Conservation (phyloP, 305 asterid species). For the Ajuga reptans region DNA sequence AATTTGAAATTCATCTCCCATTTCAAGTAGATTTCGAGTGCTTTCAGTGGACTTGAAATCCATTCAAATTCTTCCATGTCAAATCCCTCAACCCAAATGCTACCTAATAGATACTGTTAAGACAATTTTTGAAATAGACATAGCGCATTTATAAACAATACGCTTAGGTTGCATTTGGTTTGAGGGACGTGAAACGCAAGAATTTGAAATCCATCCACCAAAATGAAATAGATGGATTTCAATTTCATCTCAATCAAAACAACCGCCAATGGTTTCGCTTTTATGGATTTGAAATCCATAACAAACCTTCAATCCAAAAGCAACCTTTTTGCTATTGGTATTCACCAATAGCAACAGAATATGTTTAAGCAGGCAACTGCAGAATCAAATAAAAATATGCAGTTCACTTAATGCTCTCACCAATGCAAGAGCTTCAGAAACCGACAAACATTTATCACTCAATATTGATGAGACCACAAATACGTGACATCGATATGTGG, state of each 20-base stretch:
- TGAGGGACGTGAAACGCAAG: too few relatives aligned
- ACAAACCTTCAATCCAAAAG: not conserved
- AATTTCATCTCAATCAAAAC: too few relatives aligned
- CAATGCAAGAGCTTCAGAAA: not conserved
- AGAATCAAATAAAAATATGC: not conserved
- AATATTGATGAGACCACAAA: not conserved
- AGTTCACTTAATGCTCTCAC: not conserved
- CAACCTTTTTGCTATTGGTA: not conserved
- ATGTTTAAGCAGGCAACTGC: not conserved
- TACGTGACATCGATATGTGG: not conserved
- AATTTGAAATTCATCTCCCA: not conserved
- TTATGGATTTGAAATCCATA: too few relatives aligned
- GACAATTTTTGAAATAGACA: not conserved
- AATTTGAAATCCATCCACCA: too few relatives aligned
- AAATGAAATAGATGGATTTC: too few relatives aligned
- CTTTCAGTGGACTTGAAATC: not conserved
- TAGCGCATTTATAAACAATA: not conserved
- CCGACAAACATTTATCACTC: not conserved
- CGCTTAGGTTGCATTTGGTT: not conserved
- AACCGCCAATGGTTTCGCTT: too few relatives aligned
- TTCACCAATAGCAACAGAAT: not conserved
- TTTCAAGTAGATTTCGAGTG: not conserved
- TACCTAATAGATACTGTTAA: not conserved
- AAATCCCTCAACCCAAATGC: not conserved
- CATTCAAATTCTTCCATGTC: not conserved